Percentiles rank a stretch among this genome's conserved stretches.
Evolutionary conservation across 1,139 yeast genomes (phyloP).

Genomic region (Pichia cactophila): DNA sequence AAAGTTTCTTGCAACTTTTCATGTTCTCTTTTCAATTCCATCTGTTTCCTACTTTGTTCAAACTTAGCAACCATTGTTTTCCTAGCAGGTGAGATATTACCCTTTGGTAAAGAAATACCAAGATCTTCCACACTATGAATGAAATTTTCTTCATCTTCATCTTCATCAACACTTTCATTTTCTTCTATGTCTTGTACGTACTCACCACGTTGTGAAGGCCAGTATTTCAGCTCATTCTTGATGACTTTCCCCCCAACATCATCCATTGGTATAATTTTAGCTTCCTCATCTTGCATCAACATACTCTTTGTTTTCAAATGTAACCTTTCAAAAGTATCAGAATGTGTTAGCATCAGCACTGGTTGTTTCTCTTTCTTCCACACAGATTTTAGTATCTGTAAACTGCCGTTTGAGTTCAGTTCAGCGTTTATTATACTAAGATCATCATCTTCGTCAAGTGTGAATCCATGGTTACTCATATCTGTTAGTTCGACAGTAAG

Average conservation of each 20-base stretch:
- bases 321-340: conserved; percentile 13
- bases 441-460: not conserved
- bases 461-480: not conserved
- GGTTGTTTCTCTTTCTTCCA: conserved; percentile 25
- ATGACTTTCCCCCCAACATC: conserved; percentile 13
- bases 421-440: no score
- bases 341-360: conserved; percentile 8
- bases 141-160: not conserved
- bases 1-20: conserved; percentile 10
- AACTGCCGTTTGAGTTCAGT: not conserved
- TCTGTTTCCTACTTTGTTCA: conserved; percentile 12
- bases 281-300: conserved; percentile 18
- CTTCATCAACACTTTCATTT: not conserved
- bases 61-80: conserved; percentile 16
- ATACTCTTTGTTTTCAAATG: conserved; percentile 23
- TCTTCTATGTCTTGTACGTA: not conserved
- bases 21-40: conserved; percentile 6
- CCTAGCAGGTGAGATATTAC: conserved; percentile 14
- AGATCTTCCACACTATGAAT: not conserved
- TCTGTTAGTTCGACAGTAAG: not conserved
- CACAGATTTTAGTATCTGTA: conserved; percentile 24
- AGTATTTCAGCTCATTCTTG: conserved; percentile 14
- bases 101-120: conserved; percentile 1
- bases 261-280: conserved; percentile 6
- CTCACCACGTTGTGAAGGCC: conserved; percentile 8